A percentile compares a stretch with the other conserved stretches of the same genome.
Conservation (phyloP, 2,329 filamentous ascomycete genomes). For the Ophiostoma montium region DNA sequence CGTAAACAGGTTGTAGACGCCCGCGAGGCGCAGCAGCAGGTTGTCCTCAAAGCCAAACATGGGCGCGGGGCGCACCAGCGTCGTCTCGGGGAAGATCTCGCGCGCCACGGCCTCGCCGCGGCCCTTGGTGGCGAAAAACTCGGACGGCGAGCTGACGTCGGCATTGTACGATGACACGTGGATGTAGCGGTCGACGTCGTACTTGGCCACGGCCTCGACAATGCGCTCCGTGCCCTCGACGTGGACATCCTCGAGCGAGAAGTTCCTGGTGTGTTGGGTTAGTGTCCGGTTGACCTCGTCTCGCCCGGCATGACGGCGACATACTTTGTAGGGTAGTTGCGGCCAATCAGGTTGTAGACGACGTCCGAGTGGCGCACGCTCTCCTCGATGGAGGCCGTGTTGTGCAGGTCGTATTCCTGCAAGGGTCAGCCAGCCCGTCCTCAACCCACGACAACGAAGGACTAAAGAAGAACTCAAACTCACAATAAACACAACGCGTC, state of each 20-base stretch:
- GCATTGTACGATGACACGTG: constrained; percentile 95
- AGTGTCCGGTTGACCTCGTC: neutral
- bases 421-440: no score
- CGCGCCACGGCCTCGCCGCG: constrained; percentile 72
- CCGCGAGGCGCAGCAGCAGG: constrained; percentile 73
- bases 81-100: constrained; percentile 89
- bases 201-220: constrained; percentile 87
- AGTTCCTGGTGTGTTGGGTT: constrained; percentile 53
- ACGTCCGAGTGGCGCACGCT: constrained; percentile 94
- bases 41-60: constrained; percentile 93
- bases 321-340: constrained; percentile 91
- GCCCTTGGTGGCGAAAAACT: constrained; percentile 87
- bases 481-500: constrained; percentile 75
- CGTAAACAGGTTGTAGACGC: constrained; percentile 68
- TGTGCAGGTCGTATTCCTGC: constrained; percentile 86
- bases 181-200: constrained; percentile 92
- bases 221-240: constrained; percentile 88
- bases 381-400: constrained; percentile 91
- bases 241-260: constrained; percentile 81
- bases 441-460: no score
- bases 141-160: constrained; percentile 61
- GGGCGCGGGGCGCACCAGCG: constrained; percentile 84
- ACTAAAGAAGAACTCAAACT: no score
- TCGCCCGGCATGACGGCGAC: neutral
- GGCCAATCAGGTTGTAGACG: constrained; percentile 90